Conservation (phyloP, 805 yeast species). For the Zygosaccharomyces kombuchaensis region DNA sequence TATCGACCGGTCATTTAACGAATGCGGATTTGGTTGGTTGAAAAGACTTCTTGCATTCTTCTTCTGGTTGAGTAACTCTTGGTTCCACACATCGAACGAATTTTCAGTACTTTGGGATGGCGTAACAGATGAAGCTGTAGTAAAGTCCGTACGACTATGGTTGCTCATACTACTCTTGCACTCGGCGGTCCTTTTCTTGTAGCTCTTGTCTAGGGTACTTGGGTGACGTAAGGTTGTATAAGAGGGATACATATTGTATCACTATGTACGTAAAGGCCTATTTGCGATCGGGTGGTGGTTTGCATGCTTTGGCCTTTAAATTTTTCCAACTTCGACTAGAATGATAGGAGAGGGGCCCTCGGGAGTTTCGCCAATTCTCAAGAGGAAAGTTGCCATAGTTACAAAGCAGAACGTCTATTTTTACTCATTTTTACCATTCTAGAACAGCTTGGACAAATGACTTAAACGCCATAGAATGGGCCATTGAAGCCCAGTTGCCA, state of each 20-base stretch:
- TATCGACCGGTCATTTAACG: conserved; percentile 29
- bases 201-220: background rate
- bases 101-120: background rate
- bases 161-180: background rate
- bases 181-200: background rate
- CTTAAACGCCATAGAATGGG: no score
- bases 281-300: no score
- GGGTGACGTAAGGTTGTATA: background rate
- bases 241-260: background rate
- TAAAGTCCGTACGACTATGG: background rate
- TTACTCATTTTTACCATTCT: no score
- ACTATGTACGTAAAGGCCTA: background rate
- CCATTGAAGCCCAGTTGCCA: no score
- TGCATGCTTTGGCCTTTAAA: no score
- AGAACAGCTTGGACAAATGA: no score
- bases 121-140: background rate
- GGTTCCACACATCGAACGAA: conserved; percentile 1
- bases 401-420: no score
- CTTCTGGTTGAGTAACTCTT: conserved; percentile 1
- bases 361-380: no score
- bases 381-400: no score
- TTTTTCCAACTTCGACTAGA: no score
- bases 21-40: conserved; percentile 22
- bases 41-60: conserved; percentile 1
- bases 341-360: no score